Evolutionary conservation across 139 green algal species (phyloP).

Genomic region (Edaphochlamys debaryana): DNA sequence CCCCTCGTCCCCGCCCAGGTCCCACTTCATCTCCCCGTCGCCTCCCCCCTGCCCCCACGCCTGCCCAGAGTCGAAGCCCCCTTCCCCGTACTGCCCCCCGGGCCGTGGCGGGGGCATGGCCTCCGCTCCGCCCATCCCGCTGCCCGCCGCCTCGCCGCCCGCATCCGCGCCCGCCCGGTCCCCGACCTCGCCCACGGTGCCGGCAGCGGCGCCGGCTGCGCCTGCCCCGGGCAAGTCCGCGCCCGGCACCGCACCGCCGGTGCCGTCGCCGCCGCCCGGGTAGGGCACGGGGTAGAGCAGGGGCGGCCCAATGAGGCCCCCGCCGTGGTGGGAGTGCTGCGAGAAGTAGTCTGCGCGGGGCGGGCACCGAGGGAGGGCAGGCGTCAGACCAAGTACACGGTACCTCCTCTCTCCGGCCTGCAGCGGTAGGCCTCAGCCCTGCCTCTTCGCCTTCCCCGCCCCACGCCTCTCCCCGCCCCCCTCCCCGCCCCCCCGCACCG

Average conservation of each 20-base stretch:
- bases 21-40: conserved; percentile 50
- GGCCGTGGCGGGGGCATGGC: too few relatives aligned
- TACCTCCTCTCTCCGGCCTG: too few relatives aligned
- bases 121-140: not conserved
- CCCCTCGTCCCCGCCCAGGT: conserved; percentile 18
- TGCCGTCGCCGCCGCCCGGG: too few relatives aligned
- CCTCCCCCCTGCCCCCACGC: not conserved
- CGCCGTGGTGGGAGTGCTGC: conserved; percentile 65
- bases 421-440: too few relatives aligned
- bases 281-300: conserved; percentile 53
- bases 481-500: not conserved
- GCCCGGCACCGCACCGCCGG: not conserved
- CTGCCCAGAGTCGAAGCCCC: not conserved
- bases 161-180: not conserved
- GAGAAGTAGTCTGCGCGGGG: too few relatives aligned
- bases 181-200: not conserved
- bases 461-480: not conserved
- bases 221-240: not conserved
- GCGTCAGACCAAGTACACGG: too few relatives aligned
- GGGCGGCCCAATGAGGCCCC: conserved; percentile 42
- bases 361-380: too few relatives aligned
- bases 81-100: not conserved
- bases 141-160: too few relatives aligned
- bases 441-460: not conserved
- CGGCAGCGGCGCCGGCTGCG: conserved; percentile 11